phyloP scores from a whole-genome alignment of 2,329 filamentous ascomycete genomes.

The Diaporthe sp. region DNA sequence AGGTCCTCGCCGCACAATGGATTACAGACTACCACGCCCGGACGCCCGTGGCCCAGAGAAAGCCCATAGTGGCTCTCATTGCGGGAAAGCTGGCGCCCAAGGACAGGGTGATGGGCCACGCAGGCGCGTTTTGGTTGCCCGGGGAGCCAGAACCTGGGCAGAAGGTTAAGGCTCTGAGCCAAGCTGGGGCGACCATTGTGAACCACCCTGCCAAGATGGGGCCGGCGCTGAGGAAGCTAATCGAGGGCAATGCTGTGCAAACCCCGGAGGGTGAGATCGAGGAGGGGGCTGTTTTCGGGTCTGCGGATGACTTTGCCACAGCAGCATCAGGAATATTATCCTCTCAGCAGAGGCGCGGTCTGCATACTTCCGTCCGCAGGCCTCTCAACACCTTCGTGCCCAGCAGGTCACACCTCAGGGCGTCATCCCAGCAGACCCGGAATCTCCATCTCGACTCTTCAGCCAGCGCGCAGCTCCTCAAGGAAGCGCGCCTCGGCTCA shows the following conservation, averaged over 20 bases:
- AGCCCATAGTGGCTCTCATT: slow-evolving; percentile 80
- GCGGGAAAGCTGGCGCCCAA: slow-evolving; percentile 72
- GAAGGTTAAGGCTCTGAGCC: slow-evolving; percentile 75
- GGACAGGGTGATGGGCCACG: slow-evolving; percentile 81
- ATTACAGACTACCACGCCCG: slow-evolving; percentile 72
- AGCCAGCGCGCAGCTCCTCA: slow-evolving; percentile 58
- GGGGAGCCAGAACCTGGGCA: slow-evolving; percentile 72
- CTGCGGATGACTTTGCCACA: slow-evolving; percentile 14
- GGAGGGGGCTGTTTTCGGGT: slow-evolving; percentile 38
- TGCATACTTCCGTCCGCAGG: slow-evolving; percentile 16
- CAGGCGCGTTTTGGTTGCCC: slow-evolving; percentile 76
- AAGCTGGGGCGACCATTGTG: slow-evolving; percentile 75
- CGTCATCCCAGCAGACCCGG: slow-evolving; percentile 17
- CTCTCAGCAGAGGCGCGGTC: slow-evolving; percentile 25
- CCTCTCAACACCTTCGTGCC: neutral
- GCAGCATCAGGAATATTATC: neutral
- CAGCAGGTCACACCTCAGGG: neutral
- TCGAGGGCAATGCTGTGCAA: slow-evolving; percentile 50
- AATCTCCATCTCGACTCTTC: slow-evolving; percentile 26
- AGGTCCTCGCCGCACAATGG: slow-evolving; percentile 79
- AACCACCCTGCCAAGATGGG: slow-evolving; percentile 83
- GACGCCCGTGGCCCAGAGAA: slow-evolving; percentile 61
- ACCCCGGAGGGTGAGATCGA: slow-evolving; percentile 23
- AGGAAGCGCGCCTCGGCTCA: slow-evolving; percentile 57
- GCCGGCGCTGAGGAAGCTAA: slow-evolving; percentile 70